These are phyloP conservation scores for Chalciporus chontae DNA, from an alignment of 768 basidiomycete species.

Conservation along the genomic window DNA sequence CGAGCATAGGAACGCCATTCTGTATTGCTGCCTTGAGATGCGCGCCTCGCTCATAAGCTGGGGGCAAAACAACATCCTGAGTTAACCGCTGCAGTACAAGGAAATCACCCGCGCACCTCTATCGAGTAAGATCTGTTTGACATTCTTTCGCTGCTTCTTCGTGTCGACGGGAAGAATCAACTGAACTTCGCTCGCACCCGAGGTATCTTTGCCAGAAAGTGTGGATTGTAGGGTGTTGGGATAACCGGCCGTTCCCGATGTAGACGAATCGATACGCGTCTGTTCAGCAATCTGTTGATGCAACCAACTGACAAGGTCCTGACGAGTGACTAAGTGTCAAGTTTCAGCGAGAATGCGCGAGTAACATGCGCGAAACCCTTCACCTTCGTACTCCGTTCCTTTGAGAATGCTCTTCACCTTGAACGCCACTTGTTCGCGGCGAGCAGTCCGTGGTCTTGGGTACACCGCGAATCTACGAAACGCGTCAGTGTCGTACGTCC, in stretches of 20 bases:
- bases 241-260: slow-evolving; percentile 51
- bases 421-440: slow-evolving; percentile 65
- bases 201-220: slow-evolving; percentile 34
- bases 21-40: slow-evolving; percentile 59
- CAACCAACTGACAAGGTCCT: slow-evolving; percentile 72
- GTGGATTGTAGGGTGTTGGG: slow-evolving; percentile 36
- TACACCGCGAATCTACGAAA: slow-evolving; percentile 50
- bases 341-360: slow-evolving; percentile 4
- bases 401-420: slow-evolving; percentile 81
- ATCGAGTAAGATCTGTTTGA: slow-evolving; percentile 66
- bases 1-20: slow-evolving; percentile 63
- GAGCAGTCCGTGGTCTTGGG: slow-evolving; percentile 50
- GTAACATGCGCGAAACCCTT: slow-evolving; percentile 13
- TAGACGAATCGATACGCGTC: slow-evolving; percentile 65
- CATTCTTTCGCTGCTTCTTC: slow-evolving; percentile 72
- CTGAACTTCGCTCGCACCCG: slow-evolving; percentile 47
- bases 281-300: slow-evolving; percentile 79
- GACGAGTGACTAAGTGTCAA: slow-evolving; percentile 49
- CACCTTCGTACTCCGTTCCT: slow-evolving; percentile 73
- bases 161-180: slow-evolving; percentile 64
- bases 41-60: slow-evolving; percentile 62
- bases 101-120: slow-evolving; percentile 43
- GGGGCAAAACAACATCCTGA: neutral
- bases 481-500: slow-evolving; percentile 35
- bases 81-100: neutral